Conservation (phyloP, 352 stramenopile genomes). For the Pythium brachiatum region DNA sequence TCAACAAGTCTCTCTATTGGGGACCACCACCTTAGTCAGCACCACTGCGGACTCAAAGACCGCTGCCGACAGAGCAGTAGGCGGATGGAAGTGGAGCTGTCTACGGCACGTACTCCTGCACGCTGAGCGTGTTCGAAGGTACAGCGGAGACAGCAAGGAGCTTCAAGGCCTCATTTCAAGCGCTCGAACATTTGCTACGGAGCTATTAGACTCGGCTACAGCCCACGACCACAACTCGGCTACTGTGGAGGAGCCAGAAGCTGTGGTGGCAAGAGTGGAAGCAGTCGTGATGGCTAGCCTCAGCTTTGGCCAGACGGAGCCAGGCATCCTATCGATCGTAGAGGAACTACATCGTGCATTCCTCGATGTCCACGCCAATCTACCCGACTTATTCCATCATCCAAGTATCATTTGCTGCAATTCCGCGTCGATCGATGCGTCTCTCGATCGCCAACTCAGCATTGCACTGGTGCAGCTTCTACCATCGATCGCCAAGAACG, state of each 20-base stretch:
- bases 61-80: neutral
- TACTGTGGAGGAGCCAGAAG: neutral
- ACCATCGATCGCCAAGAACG: slow-evolving; percentile 21
- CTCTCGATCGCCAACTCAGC: slow-evolving; percentile 53
- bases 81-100: slow-evolving; percentile 15
- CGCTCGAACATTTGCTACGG: neutral
- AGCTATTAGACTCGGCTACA: neutral
- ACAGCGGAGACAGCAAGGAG: neutral
- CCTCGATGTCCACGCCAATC: slow-evolving; percentile 7
- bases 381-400: slow-evolving; percentile 2
- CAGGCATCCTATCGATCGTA: neutral
- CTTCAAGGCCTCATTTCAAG: neutral
- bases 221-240: neutral
- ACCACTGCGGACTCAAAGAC: neutral
- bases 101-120: slow-evolving; percentile 12
- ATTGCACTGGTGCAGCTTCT: slow-evolving; percentile 46
- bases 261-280: slow-evolving; percentile 13
- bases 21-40: neutral
- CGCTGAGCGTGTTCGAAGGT: neutral
- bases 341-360: neutral
- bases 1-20: slow-evolving; percentile 29
- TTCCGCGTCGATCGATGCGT: neutral
- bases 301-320: neutral
- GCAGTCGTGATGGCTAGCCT: slow-evolving; percentile 1
- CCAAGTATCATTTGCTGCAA: neutral